Evolutionary conservation across 192 early-diverging fungal species (phyloP).

Genomic region (Backusella liffmaniae): DNA sequence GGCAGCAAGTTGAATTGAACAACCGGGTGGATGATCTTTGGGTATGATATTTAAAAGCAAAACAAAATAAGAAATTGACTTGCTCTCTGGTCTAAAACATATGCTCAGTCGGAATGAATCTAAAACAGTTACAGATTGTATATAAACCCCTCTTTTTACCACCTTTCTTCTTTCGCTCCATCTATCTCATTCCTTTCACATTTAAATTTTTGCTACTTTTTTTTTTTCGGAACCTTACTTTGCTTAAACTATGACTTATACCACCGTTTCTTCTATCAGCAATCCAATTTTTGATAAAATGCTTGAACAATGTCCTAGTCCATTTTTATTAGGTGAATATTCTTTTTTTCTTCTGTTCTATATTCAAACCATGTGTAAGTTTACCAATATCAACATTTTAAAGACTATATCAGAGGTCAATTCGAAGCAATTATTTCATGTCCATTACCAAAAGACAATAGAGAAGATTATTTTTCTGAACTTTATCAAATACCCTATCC

Average conservation of each 20-base stretch:
- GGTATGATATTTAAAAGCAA: background rate
- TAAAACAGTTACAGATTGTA: slow-evolving; percentile 7
- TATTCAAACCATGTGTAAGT: background rate
- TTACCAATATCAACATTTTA: background rate
- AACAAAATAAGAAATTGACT: background rate
- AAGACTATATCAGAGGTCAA: slow-evolving; percentile 9
- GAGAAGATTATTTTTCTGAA: background rate
- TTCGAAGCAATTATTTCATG: slow-evolving; percentile 18
- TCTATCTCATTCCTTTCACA: background rate
- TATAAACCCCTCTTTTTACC: background rate
- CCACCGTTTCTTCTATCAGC: background rate
- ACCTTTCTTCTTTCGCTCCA: background rate
- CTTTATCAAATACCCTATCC: background rate
- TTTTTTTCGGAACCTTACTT: background rate
- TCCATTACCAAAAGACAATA: background rate
- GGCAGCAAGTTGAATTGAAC: background rate
- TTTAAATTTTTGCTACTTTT: background rate
- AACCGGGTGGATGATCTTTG: background rate
- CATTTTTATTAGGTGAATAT: slow-evolving; percentile 1
- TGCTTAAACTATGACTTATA: background rate
- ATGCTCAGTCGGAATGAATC: background rate
- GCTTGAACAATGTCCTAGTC: background rate
- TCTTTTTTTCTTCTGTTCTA: background rate
- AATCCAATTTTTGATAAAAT: background rate
- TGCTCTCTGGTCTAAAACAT: background rate